These are phyloP conservation scores for Vanrija sp. DNA, from an alignment of 1,284 basidiomycete genomes.

Conservation along the genomic window DNA sequence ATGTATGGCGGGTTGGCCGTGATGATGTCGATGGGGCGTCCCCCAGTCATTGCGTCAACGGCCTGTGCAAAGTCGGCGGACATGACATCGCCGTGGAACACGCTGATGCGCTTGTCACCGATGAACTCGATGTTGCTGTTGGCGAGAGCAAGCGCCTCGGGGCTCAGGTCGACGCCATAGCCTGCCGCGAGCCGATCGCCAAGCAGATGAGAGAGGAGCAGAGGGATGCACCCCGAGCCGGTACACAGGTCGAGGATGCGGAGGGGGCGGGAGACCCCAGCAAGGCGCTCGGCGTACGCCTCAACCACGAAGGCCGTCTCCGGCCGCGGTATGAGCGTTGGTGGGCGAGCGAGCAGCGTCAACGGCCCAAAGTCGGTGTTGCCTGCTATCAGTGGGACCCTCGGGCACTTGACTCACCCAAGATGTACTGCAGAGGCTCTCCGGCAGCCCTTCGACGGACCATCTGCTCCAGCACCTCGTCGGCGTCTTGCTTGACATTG, in stretches of 20 bases:
- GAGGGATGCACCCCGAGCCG: slow-evolving; percentile 81
- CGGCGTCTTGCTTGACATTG: neutral
- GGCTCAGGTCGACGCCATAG: slow-evolving; percentile 67
- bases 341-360: slow-evolving; percentile 63
- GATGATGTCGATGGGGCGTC: slow-evolving; percentile 59
- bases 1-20: slow-evolving; percentile 95
- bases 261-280: slow-evolving; percentile 8
- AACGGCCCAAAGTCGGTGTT: slow-evolving; percentile 83
- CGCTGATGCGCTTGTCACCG: slow-evolving; percentile 2
- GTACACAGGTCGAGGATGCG: slow-evolving; percentile 78
- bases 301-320: slow-evolving; percentile 78
- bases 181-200: slow-evolving; percentile 55
- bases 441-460: slow-evolving; percentile 53
- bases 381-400: slow-evolving; percentile 52
- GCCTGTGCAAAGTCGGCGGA: slow-evolving; percentile 29
- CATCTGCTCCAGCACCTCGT: slow-evolving; percentile 21
- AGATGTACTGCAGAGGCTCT: slow-evolving; percentile 85
- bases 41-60: slow-evolving; percentile 32
- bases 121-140: slow-evolving; percentile 58
- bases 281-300: slow-evolving; percentile 21
- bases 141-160: slow-evolving; percentile 65
- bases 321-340: slow-evolving; percentile 82
- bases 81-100: slow-evolving; percentile 53
- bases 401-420: slow-evolving; percentile 55
- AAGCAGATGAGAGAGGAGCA: slow-evolving; percentile 66